Evolutionary conservation across 352 stramenopile genomes (phyloP).

Genomic region (Elongisporangium undulatum): DNA sequence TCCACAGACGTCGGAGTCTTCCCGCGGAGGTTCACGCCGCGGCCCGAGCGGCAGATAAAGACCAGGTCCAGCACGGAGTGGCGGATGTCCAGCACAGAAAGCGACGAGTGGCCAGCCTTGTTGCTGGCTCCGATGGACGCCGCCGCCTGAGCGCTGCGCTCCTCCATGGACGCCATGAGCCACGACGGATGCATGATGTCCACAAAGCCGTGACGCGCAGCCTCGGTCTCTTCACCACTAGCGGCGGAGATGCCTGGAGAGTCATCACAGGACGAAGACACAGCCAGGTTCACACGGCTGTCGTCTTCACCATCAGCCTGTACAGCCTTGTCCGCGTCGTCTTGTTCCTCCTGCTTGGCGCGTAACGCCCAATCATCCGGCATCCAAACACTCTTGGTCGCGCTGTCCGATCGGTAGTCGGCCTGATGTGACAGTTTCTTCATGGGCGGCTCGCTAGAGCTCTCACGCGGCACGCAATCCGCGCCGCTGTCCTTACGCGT

Average conservation of each 20-base stretch:
- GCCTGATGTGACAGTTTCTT: not conserved
- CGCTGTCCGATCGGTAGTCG: not conserved
- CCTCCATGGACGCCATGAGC: conserved; percentile 64
- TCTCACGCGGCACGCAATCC: not conserved
- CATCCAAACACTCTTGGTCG: conserved; percentile 1
- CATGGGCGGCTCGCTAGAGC: conserved; percentile 2
- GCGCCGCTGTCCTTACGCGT: conserved; percentile 19
- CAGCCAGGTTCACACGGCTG: not conserved
- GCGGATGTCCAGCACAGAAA: conserved; percentile 39
- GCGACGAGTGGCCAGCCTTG: conserved; percentile 8
- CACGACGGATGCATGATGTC: conserved; percentile 72
- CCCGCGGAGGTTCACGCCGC: conserved; percentile 46
- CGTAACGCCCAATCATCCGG: not conserved
- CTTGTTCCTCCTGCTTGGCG: conserved; percentile 1
- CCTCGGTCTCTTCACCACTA: conserved; percentile 2
- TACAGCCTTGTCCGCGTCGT: not conserved
- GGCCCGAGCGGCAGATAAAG: conserved; percentile 55
- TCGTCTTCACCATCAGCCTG: not conserved
- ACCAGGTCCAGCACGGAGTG: conserved; percentile 61
- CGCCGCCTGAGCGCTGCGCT: conserved; percentile 39
- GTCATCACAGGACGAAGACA: not conserved
- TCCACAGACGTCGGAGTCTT: conserved; percentile 29
- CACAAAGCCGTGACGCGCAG: conserved; percentile 39
- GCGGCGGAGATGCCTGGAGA: not conserved
- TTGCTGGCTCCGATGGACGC: conserved; percentile 22